phyloP scores from a whole-genome alignment of 2,329 filamentous ascomycete genomes.

The Incumbomyces lentus region DNA sequence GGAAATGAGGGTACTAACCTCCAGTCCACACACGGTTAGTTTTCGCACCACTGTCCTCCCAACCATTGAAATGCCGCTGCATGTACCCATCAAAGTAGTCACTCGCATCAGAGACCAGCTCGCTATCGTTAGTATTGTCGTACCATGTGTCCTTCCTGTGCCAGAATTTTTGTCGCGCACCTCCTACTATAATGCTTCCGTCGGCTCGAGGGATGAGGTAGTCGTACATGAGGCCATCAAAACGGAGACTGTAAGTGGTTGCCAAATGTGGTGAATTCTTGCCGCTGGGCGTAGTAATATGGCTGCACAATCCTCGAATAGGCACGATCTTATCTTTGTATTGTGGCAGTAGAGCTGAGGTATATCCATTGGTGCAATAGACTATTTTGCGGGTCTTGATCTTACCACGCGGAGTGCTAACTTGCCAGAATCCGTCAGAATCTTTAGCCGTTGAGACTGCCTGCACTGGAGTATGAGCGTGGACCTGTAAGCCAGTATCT shows the following conservation, averaged over 20 bases:
- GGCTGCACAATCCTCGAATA: conserved; percentile 46
- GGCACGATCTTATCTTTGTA: conserved; percentile 66
- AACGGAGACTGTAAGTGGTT: conserved; percentile 13
- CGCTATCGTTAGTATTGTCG: conserved; percentile 34
- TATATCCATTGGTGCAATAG: conserved; percentile 74
- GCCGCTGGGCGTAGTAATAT: conserved; percentile 21
- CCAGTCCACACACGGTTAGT: conserved; percentile 37
- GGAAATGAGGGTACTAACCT: too few relatives aligned
- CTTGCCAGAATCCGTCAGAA: background rate
- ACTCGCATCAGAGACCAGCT: conserved; percentile 22
- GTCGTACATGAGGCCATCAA: conserved; percentile 20
- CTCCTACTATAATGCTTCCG: conserved; percentile 49
- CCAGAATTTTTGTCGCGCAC: conserved; percentile 40
- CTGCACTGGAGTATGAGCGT: background rate
- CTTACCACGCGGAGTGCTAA: conserved; percentile 41
- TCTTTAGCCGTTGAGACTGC: background rate
- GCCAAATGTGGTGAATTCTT: conserved; percentile 14
- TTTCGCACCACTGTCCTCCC: conserved; percentile 27
- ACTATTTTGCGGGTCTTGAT: conserved; percentile 55
- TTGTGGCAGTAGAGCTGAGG: conserved; percentile 58
- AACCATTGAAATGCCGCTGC: conserved; percentile 27
- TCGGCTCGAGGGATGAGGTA: conserved; percentile 52
- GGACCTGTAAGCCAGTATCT: too few relatives aligned
- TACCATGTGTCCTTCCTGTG: conserved; percentile 33
- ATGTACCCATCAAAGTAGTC: conserved; percentile 28